Evolutionary conservation across 169 alveolate genomes (phyloP).

Genomic region (Plasmodium fragile): DNA sequence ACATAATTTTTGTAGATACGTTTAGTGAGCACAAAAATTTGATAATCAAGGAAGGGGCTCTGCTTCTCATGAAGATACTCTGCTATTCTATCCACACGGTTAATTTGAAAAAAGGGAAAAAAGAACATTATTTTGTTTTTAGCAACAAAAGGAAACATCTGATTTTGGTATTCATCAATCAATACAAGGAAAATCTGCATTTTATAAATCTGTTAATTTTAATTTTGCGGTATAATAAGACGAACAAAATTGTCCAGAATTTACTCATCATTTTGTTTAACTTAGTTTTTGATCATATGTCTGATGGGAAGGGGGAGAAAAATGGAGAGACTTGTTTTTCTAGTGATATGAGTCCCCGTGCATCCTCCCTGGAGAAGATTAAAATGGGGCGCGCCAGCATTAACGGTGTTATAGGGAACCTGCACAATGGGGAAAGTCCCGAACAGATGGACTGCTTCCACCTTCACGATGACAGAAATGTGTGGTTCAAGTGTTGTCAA

Average conservation of each 20-base stretch:
- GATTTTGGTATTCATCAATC: slow-evolving; percentile 52
- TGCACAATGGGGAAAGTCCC: background rate
- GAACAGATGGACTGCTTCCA: background rate
- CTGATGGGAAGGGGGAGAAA: background rate
- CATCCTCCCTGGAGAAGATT: background rate
- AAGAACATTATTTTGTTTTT: slow-evolving; percentile 49
- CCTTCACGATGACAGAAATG: slow-evolving; percentile 23
- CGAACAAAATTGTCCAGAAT: slow-evolving; percentile 51
- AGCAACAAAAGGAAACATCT: slow-evolving; percentile 53
- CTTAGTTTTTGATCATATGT: slow-evolving; percentile 35
- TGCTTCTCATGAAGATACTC: slow-evolving; percentile 56
- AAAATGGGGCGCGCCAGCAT: background rate
- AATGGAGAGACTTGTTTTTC: background rate
- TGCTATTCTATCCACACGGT: slow-evolving; percentile 42
- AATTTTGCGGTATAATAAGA: slow-evolving; percentile 51
- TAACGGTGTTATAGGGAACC: background rate
- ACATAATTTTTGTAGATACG: slow-evolving; percentile 56
- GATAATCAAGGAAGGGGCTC: slow-evolving; percentile 63
- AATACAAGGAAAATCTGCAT: slow-evolving; percentile 49
- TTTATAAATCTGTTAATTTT: slow-evolving; percentile 42
- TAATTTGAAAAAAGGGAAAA: slow-evolving; percentile 50
- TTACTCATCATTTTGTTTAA: slow-evolving; percentile 40
- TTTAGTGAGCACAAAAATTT: slow-evolving; percentile 66
- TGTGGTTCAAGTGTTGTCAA: slow-evolving; percentile 59
- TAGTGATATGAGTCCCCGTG: background rate